Base-by-base conservation (phyloP, 192 early-diverging fungal genomes). In the Paraglomus occultum region DNA sequence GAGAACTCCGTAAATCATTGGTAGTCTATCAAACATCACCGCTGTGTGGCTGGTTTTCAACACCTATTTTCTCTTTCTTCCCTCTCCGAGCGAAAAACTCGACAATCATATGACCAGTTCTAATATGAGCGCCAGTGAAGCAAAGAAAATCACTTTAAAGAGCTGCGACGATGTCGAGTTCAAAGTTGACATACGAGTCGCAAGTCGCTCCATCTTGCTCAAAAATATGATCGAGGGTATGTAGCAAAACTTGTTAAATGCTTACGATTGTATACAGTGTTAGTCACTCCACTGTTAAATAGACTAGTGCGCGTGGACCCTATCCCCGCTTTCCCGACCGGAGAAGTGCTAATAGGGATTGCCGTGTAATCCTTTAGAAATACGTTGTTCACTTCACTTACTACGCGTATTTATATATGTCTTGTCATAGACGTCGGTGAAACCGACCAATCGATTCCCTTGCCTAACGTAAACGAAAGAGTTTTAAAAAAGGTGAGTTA, bases 211-310 rank as follows among this genome's bases (percentile, higher is more conserved):
- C 53, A 76, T 86, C 18, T 78, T 93, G 60, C 88, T 94, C 77
- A 90, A 87, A 71, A 92, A 91, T 77, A 83, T 93, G 86, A 77
- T 93, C 38, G 91, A 90, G 77, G 81, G 81, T 80, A 74, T 55
- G n/a, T 38, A 17, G 22, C 52, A 15, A 15, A 50, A n/a, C n/a
- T 50, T 50, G 1, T 50, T 50, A 50, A 1, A 1, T 31, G 31
- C 31, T 31, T 31, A 31, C 31, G 31, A 31, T 31, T 31, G 31
- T 31, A 31, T 31, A 31, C 31, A 31, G 31, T 2, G 31, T 31
- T 31, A 31, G 31, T 31, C 31, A 31, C 31, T 31, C 31, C 31
- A 31, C 31, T 31, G 31, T 31, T 31, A 31, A 31, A 31, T 31
- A 31, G 31, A 31, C 1, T 31, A 31, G 31, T 31, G 31, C 31